Percentiles rank a stretch among this genome's conserved stretches.
Conservation (phyloP, 768 basidiomycete genomes). For the Chalciporus pseudorubinellus region DNA sequence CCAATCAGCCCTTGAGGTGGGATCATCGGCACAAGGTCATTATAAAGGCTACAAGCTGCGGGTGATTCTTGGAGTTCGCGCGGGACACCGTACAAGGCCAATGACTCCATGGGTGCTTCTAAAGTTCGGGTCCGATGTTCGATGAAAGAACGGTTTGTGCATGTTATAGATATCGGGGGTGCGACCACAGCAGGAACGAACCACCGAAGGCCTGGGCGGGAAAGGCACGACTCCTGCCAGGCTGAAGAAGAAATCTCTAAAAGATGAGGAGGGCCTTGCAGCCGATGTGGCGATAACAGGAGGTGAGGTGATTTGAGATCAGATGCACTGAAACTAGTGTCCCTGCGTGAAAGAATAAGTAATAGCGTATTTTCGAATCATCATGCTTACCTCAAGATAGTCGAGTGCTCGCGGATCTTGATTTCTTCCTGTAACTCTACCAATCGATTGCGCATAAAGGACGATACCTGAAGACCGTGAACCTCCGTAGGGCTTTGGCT, state of each 20-base stretch:
- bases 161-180: conserved; percentile 73
- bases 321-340: conserved; percentile 16
- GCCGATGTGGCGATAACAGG: conserved; percentile 27
- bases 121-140: conserved; percentile 60
- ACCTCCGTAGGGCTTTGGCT: conserved; percentile 62
- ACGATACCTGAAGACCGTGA: conserved; percentile 56
- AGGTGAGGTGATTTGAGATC: conserved; percentile 20
- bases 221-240: conserved; percentile 80
- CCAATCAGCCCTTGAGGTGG: conserved; percentile 66
- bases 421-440: conserved; percentile 46
- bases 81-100: conserved; percentile 84
- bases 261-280: conserved; percentile 51
- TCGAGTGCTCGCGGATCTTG: conserved; percentile 37
- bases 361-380: background rate
- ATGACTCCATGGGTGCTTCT: conserved; percentile 70
- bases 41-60: conserved; percentile 45
- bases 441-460: conserved; percentile 58
- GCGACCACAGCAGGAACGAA: conserved; percentile 84
- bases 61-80: conserved; percentile 60
- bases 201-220: conserved; percentile 78
- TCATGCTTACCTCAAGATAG: conserved; percentile 44
- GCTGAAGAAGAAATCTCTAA: conserved; percentile 54
- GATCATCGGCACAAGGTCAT: conserved; percentile 54
- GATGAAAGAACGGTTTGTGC: conserved; percentile 74
- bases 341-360: conserved; percentile 17